Evolutionary conservation across 371 early-diverging fungal genomes (phyloP), one percentile per base, ranked within the genome.

Genomic region (Lichtheimia hyalospora): DNA sequence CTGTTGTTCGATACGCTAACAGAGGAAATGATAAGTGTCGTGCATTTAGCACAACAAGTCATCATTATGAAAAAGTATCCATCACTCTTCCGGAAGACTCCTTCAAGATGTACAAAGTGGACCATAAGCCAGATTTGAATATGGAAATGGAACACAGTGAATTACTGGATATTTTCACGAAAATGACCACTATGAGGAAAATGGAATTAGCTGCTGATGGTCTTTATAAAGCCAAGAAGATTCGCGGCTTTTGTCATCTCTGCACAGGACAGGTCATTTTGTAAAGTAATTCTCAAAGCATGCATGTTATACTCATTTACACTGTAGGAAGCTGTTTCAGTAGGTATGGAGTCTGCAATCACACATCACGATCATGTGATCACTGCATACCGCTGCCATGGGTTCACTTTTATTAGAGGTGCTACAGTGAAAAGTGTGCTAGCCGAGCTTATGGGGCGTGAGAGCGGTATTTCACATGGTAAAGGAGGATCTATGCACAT

Each of bases 401-500:
- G 98, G 40, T 94, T 96, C 83, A 95, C 98, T 41, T 88, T 91
- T 69, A 83, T 89, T 59, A 93, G 98, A 63, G 99, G 96, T 63
- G 92, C 82, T 21, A 71, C 90, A 48, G 76, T 87, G 52, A 77
- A 77, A 57, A 77, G 85, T 44, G 92, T 97, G 64, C 67, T 96
- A 54, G 92, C 91, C 54, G 97, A 97, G 77, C 83, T 94, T 73
- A 85, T 91, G 84, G 96, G 98, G 61, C 89, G 92, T 63, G 65
- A 73, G 42, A 91, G 80, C 59, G 99, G 99, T 70, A 89, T 92
- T 67, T 94, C 97, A 28, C 83, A 88, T 71, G 99, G 99, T 56
- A 99, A 98, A 88, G 99, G 99, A 64, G 99, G 99, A 34, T 99
- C 99, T 59, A 99, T 99, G 99, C 99, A 99, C 88, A 95, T 99